Percentiles rank a stretch among this genome's conserved stretches.
phyloP scores from a whole-genome alignment of 2,329 filamentous ascomycete genomes.

The Myriosclerotinia duriaeana region DNA sequence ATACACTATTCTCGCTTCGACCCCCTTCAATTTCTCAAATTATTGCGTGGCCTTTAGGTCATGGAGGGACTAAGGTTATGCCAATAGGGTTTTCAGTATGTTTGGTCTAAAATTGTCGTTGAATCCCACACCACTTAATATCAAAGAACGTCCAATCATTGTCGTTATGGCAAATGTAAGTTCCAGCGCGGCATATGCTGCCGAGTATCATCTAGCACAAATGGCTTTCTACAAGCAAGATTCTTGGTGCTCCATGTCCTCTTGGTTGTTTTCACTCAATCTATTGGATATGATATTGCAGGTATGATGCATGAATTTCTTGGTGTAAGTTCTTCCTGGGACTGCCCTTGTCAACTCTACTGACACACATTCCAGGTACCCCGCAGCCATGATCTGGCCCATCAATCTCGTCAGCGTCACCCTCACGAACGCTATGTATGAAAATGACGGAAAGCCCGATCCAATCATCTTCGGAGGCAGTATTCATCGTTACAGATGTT shows the following conservation, averaged over 20 bases:
- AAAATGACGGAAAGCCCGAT: slow-evolving; percentile 56
- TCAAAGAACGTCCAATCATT: slow-evolving; percentile 69
- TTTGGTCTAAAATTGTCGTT: slow-evolving; percentile 57
- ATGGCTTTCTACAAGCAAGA: slow-evolving; percentile 71
- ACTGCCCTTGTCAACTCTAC: not conserved
- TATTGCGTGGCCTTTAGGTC: slow-evolving; percentile 45
- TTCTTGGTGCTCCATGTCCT: slow-evolving; percentile 60
- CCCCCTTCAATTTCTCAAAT: slow-evolving; percentile 31
- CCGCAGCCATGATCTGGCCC: slow-evolving; percentile 66
- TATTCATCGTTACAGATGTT: slow-evolving; percentile 37
- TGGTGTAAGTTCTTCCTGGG: slow-evolving; percentile 48
- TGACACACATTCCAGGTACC: slow-evolving; percentile 38
- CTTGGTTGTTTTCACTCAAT: slow-evolving; percentile 59
- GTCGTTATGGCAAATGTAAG: slow-evolving; percentile 56
- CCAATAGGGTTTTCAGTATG: slow-evolving; percentile 41
- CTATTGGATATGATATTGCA: slow-evolving; percentile 63
- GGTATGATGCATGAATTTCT: slow-evolving; percentile 59
- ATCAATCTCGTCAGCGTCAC: slow-evolving; percentile 55
- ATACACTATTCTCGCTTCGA: slow-evolving; percentile 33
- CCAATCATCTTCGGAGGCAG: slow-evolving; percentile 45
- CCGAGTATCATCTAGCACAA: slow-evolving; percentile 71
- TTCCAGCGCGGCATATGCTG: slow-evolving; percentile 54
- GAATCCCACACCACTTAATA: slow-evolving; percentile 69
- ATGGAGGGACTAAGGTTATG: slow-evolving; percentile 53
- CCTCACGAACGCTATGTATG: slow-evolving; percentile 58